phyloP scores from a whole-genome alignment of 2,329 filamentous ascomycete genomes.

The Emericellopsis cladophorae region DNA sequence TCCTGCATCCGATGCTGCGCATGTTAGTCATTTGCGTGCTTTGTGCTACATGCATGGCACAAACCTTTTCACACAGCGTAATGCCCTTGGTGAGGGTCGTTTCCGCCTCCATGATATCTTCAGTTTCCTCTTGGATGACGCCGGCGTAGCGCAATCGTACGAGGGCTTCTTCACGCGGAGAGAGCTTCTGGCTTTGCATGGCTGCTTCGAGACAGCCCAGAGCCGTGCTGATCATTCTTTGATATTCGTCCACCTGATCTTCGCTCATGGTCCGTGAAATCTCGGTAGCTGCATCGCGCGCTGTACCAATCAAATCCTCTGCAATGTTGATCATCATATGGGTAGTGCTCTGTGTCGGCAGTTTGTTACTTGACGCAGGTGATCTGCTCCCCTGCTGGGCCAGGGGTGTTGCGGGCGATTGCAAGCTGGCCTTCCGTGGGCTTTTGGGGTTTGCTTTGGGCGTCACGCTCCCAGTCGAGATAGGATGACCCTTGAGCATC shows the following conservation, averaged over 20 bases:
- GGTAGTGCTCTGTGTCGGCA: conserved; percentile 34
- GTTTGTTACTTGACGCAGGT: conserved; percentile 27
- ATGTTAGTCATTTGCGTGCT: not conserved
- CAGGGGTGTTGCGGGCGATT: conserved; percentile 26
- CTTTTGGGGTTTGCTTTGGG: not conserved
- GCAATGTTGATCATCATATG: conserved; percentile 57
- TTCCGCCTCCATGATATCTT: conserved; percentile 63
- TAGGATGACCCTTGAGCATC: too few relatives aligned
- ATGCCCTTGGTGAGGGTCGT: conserved; percentile 60
- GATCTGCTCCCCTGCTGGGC: conserved; percentile 25
- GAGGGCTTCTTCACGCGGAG: conserved; percentile 55
- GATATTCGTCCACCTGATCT: conserved; percentile 48
- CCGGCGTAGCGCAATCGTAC: conserved; percentile 60
- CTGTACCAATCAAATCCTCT: conserved; percentile 62
- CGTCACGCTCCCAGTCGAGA: too few relatives aligned
- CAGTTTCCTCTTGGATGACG: conserved; percentile 62
- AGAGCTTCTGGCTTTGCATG: conserved; percentile 45
- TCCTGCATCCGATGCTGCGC: conserved; percentile 34
- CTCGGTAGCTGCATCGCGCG: conserved; percentile 40
- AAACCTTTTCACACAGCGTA: conserved; percentile 52
- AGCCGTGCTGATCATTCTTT: conserved; percentile 59
- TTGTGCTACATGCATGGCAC: not conserved
- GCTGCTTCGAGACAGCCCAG: conserved; percentile 61
- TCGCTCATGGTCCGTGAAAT: conserved; percentile 7
- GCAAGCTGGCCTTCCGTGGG: conserved; percentile 18